Conservation (phyloP, 805 yeast genomes). For the Cyberlindnera japonica region DNA sequence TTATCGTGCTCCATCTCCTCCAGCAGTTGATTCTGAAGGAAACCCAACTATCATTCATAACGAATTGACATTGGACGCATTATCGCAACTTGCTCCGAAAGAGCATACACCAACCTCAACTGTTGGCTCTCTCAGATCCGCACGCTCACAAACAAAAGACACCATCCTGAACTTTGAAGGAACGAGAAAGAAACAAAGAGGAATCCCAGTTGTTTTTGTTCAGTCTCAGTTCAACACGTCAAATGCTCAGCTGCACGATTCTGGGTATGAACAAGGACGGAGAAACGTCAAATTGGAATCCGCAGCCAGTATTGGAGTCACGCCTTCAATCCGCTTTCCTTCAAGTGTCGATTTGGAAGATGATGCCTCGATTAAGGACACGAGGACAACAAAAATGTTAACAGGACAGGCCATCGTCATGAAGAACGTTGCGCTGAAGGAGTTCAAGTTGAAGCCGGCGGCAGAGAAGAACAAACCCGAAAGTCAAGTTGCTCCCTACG, state of each 20-base stretch:
- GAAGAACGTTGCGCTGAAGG: conserved; percentile 10
- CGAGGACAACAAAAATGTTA: conserved; percentile 6
- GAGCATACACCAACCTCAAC: conserved; percentile 8
- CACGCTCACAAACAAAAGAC: conserved; percentile 9
- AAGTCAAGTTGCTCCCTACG: background rate
- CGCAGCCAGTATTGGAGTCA: conserved; percentile 5
- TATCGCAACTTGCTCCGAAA: background rate
- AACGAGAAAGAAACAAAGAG: conserved; percentile 24
- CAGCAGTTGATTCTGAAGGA: conserved; percentile 1
- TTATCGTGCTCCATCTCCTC: conserved; percentile 17
- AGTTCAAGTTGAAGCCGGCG: conserved; percentile 13
- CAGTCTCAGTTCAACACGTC: conserved; percentile 1
- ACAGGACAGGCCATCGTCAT: conserved; percentile 6
- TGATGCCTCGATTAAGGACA: conserved; percentile 8
- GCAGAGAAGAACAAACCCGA: background rate
- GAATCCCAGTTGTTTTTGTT: conserved; percentile 21
- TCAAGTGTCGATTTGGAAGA: conserved; percentile 11
- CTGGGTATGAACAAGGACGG: background rate
- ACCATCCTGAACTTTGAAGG: conserved; percentile 20
- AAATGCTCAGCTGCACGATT: conserved; percentile 3
- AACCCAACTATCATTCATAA: background rate
- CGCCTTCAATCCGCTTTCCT: conserved; percentile 17
- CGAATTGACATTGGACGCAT: conserved; percentile 1
- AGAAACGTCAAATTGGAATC: background rate
- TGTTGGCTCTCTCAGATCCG: conserved; percentile 10